phyloP scores from a whole-genome alignment of 805 yeast genomes.

The Schwanniomyces sp. region DNA sequence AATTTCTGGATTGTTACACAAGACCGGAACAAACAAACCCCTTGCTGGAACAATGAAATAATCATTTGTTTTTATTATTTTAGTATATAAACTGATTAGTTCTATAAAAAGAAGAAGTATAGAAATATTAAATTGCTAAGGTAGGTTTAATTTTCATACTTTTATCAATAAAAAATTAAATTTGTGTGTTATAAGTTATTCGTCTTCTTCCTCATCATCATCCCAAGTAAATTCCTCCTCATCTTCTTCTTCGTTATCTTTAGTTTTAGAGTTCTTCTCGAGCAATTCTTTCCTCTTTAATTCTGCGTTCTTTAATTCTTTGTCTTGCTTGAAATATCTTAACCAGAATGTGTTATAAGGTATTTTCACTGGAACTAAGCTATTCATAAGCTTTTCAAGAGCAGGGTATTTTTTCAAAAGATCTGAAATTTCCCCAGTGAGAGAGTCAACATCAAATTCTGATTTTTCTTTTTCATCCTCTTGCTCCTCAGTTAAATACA shows the following conservation, averaged over 20 bases:
- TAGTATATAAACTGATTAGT: not conserved
- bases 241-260: constrained; percentile 27
- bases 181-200: constrained; percentile 3
- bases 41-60: not conserved
- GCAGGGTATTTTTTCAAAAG: constrained; percentile 48
- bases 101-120: not conserved
- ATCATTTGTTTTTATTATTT: not conserved
- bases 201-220: constrained; percentile 34
- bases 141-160: too few relatives aligned
- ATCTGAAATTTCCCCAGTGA: constrained; percentile 51
- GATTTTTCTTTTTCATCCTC: constrained; percentile 14
- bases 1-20: not conserved
- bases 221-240: constrained; percentile 51
- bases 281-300: constrained; percentile 63
- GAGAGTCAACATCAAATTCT: constrained; percentile 44
- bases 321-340: constrained; percentile 58
- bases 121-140: too few relatives aligned
- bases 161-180: too few relatives aligned
- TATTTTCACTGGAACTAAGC: constrained; percentile 64
- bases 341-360: constrained; percentile 71
- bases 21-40: not conserved
- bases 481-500: constrained; percentile 13
- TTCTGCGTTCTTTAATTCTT: constrained; percentile 60
- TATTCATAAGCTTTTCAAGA: constrained; percentile 54
- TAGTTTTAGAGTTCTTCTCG: constrained; percentile 21